phyloP scores from a whole-genome alignment of 305 asterid species.

The Solanum chacoense region DNA sequence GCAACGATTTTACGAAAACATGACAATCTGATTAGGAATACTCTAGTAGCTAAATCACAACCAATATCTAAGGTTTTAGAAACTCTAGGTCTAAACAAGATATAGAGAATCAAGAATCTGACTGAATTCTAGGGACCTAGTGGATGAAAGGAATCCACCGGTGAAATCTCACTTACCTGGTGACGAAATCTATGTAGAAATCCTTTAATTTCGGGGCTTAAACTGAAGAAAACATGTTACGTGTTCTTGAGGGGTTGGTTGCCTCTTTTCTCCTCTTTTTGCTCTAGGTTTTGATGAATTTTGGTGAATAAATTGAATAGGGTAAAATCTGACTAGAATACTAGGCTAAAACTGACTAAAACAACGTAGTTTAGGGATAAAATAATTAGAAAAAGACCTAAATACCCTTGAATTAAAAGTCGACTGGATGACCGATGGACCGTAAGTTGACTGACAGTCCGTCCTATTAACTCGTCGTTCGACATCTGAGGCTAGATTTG shows the following conservation, averaged over 20 bases:
- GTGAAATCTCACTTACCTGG: not conserved
- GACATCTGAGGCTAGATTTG: not conserved
- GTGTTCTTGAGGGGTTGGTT: not conserved
- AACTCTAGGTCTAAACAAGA: not conserved
- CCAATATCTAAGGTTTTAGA: not conserved
- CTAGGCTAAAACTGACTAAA: not conserved
- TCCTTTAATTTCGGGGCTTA: not conserved
- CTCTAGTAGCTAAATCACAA: not conserved
- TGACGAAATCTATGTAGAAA: not conserved
- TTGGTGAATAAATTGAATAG: not conserved
- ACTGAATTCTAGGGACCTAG: not conserved
- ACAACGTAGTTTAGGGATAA: not conserved
- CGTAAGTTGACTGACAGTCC: not conserved
- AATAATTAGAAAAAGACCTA: not conserved
- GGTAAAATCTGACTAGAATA: not conserved
- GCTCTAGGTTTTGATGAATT: not conserved
- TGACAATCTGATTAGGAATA: not conserved
- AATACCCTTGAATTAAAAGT: not conserved
- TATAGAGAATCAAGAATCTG: not conserved
- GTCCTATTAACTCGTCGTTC: not conserved
- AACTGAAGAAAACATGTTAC: not conserved
- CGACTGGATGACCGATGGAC: not conserved
- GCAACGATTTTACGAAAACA: not conserved
- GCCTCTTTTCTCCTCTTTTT: not conserved
- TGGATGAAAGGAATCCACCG: not conserved